Percentiles rank a stretch among this genome's conserved stretches.
Conservation (phyloP, 495 filamentous ascomycete genomes). For the Margaritispora aquatica region DNA sequence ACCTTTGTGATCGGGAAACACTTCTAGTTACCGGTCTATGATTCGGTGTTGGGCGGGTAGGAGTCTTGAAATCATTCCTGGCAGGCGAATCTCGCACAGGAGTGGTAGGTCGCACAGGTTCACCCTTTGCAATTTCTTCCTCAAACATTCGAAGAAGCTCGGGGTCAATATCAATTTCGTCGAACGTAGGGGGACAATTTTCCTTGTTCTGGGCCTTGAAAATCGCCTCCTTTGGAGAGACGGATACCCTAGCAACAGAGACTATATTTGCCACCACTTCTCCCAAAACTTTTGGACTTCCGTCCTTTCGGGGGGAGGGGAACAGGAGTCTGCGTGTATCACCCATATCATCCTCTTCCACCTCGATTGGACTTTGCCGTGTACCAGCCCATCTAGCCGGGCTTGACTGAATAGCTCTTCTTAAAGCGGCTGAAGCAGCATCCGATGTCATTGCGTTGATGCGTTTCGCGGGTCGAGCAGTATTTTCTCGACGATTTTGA, state of each 20-base stretch:
- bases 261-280: constrained; percentile 54
- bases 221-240: constrained; percentile 26
- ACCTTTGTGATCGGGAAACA: constrained; percentile 44
- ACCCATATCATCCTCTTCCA: constrained; percentile 50
- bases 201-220: constrained; percentile 31
- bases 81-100: constrained; percentile 50
- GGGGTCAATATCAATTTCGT: constrained; percentile 27
- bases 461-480: constrained; percentile 25
- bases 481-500: constrained; percentile 29
- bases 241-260: constrained; percentile 32
- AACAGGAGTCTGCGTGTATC: constrained; percentile 75
- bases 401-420: constrained; percentile 63
- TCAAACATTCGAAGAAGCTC: constrained; percentile 58
- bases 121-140: constrained; percentile 36
- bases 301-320: constrained; percentile 58
- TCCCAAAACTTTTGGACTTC: constrained; percentile 50
- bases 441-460: constrained; percentile 34
- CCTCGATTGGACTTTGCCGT: constrained; percentile 59
- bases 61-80: constrained; percentile 46
- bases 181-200: constrained; percentile 27
- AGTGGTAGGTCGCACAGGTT: constrained; percentile 46
- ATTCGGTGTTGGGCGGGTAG: constrained; percentile 48
- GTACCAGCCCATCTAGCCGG: constrained; percentile 59
- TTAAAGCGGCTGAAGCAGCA: constrained; percentile 51
- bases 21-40: constrained; percentile 51